Evolutionary conservation across 179 eudicot genomes (phyloP).

Genomic region (Spergularia azorica): DNA sequence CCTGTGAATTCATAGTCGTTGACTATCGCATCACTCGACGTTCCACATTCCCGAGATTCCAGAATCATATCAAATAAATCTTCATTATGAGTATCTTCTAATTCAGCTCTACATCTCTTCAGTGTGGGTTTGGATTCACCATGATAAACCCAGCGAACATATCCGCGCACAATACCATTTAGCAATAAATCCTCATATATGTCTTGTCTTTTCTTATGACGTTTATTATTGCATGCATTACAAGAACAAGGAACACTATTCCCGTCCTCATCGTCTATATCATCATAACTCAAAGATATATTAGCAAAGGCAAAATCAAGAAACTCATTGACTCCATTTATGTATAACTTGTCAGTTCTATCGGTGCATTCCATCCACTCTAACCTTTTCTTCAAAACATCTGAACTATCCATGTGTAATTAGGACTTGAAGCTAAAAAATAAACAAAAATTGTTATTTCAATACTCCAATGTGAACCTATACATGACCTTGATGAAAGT

Average conservation of each 20-base stretch:
- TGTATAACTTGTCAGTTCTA: background rate
- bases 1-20: background rate
- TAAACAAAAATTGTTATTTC: no score
- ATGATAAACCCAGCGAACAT: background rate
- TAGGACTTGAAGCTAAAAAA: no score
- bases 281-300: background rate
- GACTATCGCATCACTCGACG: background rate
- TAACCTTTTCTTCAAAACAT: background rate
- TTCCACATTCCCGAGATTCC: background rate
- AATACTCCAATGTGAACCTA: no score
- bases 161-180: background rate
- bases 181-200: no score
- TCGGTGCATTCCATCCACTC: background rate
- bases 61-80: constrained; percentile 1
- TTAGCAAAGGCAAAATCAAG: background rate
- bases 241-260: no score
- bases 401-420: background rate
- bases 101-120: background rate
- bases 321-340: background rate
- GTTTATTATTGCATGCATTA: no score
- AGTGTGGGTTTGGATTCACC: background rate
- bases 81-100: background rate
- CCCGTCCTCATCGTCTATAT: background rate
- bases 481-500: no score
- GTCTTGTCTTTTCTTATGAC: no score